Base-by-base conservation (phyloP, 306 rosid species). In the Trifolium repens region DNA sequence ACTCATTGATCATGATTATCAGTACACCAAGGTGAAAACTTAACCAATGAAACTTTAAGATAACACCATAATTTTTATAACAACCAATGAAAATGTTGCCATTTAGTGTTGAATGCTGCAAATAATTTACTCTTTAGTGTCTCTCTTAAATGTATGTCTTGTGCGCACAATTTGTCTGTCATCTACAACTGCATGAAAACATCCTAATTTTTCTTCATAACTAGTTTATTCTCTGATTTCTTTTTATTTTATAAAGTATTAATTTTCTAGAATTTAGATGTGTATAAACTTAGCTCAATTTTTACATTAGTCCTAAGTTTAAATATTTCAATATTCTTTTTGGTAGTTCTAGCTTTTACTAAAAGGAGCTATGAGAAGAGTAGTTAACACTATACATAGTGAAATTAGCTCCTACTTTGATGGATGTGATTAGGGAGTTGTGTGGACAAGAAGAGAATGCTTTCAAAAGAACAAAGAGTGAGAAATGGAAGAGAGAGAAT, bases 401-500 rank as follows among this genome's bases (percentile, higher is more conserved):
- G n/a, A n/a, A n/a, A n/a, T n/a, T n/a, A n/a, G n/a, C n/a, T n/a
- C n/a, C n/a, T n/a, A n/a, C n/a, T 27, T 30, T 7, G 39, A 60
- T 30, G 12, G 3, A 61, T 27, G 32, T 57, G 15, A 57, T 61
- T 61, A 3, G 43, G 42, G 22, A 61, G 67, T 11, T 61, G 43
- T 8, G 24, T 5, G 24, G 67, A 15, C 32, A 32, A 61, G 67
- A 14, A 30, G 19, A 60, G 19, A 60, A 30, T 13, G 14, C 7
- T 26, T 60, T 5, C 66, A 6, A 60, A 15, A 13, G 42, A 60
- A 60, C 59, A 44, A 19, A 4, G 71, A 4, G 78, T 30, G 22
- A 61, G 78, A 35, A 40, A 52, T 65, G 19, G 43, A 76, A 65
- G 44, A 66, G 46, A 66, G 30, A 66, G 54, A 65, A 15, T 5